Conservation (phyloP, 495 filamentous ascomycete species). For the Penicillium canariense region DNA sequence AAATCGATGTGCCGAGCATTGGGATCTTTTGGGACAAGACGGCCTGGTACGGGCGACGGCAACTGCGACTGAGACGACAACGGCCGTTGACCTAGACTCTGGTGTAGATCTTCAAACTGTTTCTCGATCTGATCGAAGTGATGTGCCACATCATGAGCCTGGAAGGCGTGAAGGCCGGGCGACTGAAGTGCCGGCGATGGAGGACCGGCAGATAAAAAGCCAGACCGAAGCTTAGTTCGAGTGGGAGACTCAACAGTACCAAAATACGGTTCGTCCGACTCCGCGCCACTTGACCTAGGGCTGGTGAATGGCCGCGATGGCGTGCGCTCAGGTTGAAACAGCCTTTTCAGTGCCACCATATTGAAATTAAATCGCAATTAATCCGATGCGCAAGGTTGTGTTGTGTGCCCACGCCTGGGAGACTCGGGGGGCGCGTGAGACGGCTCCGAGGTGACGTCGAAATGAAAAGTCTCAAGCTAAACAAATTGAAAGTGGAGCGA, state of each 20-base stretch:
- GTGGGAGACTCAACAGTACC: slow-evolving; percentile 2
- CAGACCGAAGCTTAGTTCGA: slow-evolving; percentile 8
- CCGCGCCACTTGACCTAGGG: slow-evolving; percentile 4
- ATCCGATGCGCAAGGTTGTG: slow-evolving; percentile 5
- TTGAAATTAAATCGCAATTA: slow-evolving; percentile 7
- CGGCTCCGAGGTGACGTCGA: slow-evolving; percentile 4
- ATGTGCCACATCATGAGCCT: slow-evolving; percentile 26
- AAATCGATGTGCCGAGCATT: slow-evolving; percentile 43
- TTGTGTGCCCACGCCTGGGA: background rate
- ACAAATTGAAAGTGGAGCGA: slow-evolving; percentile 12
- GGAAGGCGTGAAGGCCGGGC: slow-evolving; percentile 14
- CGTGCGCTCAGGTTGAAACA: slow-evolving; percentile 36
- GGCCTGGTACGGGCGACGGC: slow-evolving; percentile 17
- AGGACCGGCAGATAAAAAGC: slow-evolving; percentile 7
- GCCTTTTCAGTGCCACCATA: slow-evolving; percentile 40
- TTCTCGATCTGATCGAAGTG: slow-evolving; percentile 41
- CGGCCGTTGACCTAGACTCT: slow-evolving; percentile 31
- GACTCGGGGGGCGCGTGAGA: slow-evolving; percentile 3
- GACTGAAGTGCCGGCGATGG: slow-evolving; percentile 18
- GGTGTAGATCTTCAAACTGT: slow-evolving; percentile 43
- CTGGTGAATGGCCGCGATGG: slow-evolving; percentile 14
- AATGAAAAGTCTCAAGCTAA: slow-evolving; percentile 9
- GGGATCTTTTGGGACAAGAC: slow-evolving; percentile 5
- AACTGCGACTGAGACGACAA: slow-evolving; percentile 27
- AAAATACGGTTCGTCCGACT: slow-evolving; percentile 9